Conservation (phyloP, 2,329 filamentous ascomycete genomes). For the Periconia macrospinosa region DNA sequence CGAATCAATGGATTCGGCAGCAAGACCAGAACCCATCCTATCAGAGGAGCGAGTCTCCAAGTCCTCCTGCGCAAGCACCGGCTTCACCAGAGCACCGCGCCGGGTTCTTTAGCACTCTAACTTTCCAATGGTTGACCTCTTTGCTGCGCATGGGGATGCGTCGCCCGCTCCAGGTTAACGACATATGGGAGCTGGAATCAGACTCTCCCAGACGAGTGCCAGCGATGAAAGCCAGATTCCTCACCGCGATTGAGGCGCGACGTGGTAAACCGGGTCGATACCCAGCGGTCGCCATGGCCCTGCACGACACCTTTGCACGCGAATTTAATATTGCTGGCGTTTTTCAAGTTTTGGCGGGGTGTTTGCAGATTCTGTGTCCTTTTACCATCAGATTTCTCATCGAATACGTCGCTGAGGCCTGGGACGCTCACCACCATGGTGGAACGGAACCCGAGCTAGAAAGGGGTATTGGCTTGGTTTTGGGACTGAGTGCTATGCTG, state of each 20-base stretch:
- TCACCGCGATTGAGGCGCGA: constrained; percentile 68
- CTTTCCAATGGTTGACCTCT: constrained; percentile 88
- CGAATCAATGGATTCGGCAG: too few species aligned
- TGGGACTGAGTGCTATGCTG: constrained; percentile 87
- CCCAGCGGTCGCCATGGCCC: constrained; percentile 74
- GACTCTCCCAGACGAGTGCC: constrained; percentile 65
- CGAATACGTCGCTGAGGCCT: constrained; percentile 79
- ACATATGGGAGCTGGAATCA: constrained; percentile 89
- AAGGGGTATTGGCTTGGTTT: constrained; percentile 75
- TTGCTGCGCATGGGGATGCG: constrained; percentile 90
- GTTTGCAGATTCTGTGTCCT: constrained; percentile 77
- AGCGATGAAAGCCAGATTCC: constrained; percentile 66
- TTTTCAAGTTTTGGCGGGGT: constrained; percentile 70
- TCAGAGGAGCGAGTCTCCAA: too few species aligned
- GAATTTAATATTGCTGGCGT: constrained; percentile 84
- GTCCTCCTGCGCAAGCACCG: too few species aligned
- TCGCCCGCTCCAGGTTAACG: constrained; percentile 77
- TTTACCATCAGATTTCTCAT: constrained; percentile 87
- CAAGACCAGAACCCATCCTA: too few species aligned
- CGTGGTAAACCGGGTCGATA: constrained; percentile 68
- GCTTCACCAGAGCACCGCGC: constrained; percentile 73
- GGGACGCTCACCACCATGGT: constrained; percentile 59
- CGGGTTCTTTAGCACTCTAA: constrained; percentile 71
- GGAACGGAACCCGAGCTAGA: constrained; percentile 68
- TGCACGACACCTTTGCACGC: constrained; percentile 82